Evolutionary conservation across 805 yeast genomes (phyloP), one percentile per base, ranked within the genome.

Genomic region (Saccharomyces kudriavzevii): DNA sequence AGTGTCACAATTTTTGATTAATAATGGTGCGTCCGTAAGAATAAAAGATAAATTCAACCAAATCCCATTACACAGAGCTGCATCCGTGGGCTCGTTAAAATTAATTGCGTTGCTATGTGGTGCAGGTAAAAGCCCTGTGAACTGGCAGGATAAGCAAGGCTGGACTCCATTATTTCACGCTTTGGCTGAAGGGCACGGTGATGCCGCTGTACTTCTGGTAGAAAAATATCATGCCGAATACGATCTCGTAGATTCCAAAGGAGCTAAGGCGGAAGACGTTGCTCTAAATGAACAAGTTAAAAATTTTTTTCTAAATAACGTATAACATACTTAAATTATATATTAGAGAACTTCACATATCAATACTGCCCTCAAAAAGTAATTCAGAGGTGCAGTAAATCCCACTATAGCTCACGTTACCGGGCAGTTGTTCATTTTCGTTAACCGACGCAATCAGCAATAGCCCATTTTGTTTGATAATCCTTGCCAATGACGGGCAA

Each of bases 111-210:
- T 80, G 28, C 70, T 91, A 40, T 75, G 80, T 4, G 43, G 22
- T 5, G 71, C 74, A 47, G 70, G 76, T 4, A 78, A 78, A 48
- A 80, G 85, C 0, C 86, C 87, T 8, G 66, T 90, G 24, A 87
- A 89, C 61, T 76, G 84, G 2, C 78, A 79, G 40, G 97, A 91
- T 64, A 54, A 49, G 28, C 77, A 77, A 51, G 94, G 96, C 0
- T 89, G 94, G 90, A 86, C 96, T 0, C 83, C 96, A 0, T 67
- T 92, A 55, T 96, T 89, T 67, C 96, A 89, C 69, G 96, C 97
- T 0, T 70, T 86, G 53, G 89, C 96, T 0, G 98, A 91, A 69
- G 97, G 96, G 0, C 84, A 84, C 60, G 90, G 85, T 0, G 96
- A 87, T 54, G 80, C 81, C 10, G 96, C 87, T 0, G 74, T 82